These are phyloP conservation scores for Xylaria sp. DNA, from an alignment of 2,329 filamentous ascomycete genomes.

Conservation along the genomic window DNA sequence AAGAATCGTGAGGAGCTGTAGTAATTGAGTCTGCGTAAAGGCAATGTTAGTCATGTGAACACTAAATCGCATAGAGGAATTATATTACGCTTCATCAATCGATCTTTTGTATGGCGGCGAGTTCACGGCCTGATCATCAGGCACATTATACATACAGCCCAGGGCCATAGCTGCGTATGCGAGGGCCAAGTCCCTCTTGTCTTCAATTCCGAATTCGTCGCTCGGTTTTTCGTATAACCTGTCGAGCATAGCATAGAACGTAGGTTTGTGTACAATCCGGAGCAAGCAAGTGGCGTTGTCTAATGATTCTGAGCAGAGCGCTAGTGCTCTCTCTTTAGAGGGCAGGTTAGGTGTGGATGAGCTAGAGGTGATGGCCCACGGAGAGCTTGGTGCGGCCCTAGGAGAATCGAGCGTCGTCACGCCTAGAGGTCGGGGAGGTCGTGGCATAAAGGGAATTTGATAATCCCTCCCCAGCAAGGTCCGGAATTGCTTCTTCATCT, in stretches of 20 bases:
- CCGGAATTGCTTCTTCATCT: conserved; percentile 88
- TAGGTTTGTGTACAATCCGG: conserved; percentile 76
- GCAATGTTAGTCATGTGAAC: conserved; percentile 41
- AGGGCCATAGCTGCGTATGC: conserved; percentile 70
- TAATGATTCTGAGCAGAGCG: conserved; percentile 53
- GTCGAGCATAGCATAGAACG: conserved; percentile 75
- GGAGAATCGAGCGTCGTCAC: conserved; percentile 75
- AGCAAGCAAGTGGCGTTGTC: conserved; percentile 55
- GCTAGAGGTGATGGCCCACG: conserved; percentile 63
- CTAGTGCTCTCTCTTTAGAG: conserved; percentile 64
- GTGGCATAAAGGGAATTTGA: conserved; percentile 68
- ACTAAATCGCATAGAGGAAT: neutral
- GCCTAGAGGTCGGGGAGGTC: conserved; percentile 60
- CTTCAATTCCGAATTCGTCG: conserved; percentile 65
- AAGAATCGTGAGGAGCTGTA: conserved; percentile 75
- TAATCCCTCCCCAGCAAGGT: conserved; percentile 75
- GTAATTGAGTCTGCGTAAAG: conserved; percentile 72
- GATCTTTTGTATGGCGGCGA: conserved; percentile 53
- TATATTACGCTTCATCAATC: conserved; percentile 64
- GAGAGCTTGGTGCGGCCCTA: conserved; percentile 71
- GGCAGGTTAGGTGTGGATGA: conserved; percentile 75
- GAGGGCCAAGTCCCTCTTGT: conserved; percentile 68
- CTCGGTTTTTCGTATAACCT: conserved; percentile 71
- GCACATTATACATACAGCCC: conserved; percentile 66
- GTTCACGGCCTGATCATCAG: conserved; percentile 42